Conservation (phyloP, 345 rosid genomes). For the Eucalyptus pauciflora region DNA sequence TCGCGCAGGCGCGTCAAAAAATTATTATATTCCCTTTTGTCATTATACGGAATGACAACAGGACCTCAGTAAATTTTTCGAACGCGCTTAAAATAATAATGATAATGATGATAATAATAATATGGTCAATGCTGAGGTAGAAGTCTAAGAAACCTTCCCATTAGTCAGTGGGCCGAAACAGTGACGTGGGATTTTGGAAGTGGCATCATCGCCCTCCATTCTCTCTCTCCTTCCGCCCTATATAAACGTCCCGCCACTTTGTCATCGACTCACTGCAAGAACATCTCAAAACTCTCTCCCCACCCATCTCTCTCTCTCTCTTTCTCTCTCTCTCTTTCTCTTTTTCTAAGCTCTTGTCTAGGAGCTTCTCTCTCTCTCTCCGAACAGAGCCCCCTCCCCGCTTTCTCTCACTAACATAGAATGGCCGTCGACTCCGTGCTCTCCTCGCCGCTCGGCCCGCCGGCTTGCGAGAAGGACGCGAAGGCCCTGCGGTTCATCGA, state of each 20-base stretch:
- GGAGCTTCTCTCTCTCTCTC: neutral
- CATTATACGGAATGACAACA: neutral
- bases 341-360: neutral
- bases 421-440: conserved; percentile 69
- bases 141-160: neutral
- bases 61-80: too few relatives aligned
- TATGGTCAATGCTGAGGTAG: neutral
- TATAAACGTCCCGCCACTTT: neutral
- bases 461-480: conserved; percentile 67
- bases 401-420: neutral
- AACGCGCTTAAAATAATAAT: neutral
- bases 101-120: neutral
- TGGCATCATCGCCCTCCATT: neutral
- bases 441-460: conserved; percentile 61
- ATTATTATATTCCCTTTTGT: neutral
- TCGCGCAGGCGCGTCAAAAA: neutral
- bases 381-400: neutral
- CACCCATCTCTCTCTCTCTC: neutral
- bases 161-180: neutral
- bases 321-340: neutral
- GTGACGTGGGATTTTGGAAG: neutral
- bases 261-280: neutral
- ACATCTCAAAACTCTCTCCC: neutral
- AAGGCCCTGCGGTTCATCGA: conserved; percentile 73
- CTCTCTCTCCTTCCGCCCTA: neutral